phyloP scores from a whole-genome alignment of 1,139 yeast genomes.

The Sugiyamaella xylanicola region DNA sequence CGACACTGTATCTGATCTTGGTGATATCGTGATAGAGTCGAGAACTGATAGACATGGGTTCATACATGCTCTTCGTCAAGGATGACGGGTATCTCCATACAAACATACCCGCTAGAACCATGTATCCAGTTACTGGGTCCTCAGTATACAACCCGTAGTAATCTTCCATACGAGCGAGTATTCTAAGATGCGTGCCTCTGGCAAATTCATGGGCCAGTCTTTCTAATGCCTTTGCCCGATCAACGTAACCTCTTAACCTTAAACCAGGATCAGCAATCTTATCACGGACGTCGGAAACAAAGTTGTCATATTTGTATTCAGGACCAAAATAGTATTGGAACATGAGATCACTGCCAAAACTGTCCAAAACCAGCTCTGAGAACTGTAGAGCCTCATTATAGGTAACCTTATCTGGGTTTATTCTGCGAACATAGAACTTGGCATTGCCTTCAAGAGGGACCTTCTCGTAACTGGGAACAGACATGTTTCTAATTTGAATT shows the following conservation, averaged over 20 bases:
- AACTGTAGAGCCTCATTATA: slow-evolving; percentile 21
- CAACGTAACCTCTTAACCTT: slow-evolving; percentile 20
- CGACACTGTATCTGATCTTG: slow-evolving; percentile 14
- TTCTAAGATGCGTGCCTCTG: slow-evolving; percentile 15
- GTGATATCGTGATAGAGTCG: slow-evolving; percentile 14
- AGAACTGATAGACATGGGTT: slow-evolving; percentile 8
- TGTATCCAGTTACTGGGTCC: slow-evolving; percentile 14
- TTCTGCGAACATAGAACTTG: slow-evolving; percentile 9
- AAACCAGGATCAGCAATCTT: slow-evolving; percentile 20
- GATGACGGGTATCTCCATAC: slow-evolving; percentile 21
- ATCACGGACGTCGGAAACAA: slow-evolving; percentile 16
- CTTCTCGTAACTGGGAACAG: neutral
- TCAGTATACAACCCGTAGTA: slow-evolving; percentile 17
- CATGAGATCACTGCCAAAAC: slow-evolving; percentile 22
- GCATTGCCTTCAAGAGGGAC: neutral
- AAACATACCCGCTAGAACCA: slow-evolving; percentile 21
- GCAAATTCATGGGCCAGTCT: slow-evolving; percentile 22
- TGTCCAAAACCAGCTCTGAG: slow-evolving; percentile 23
- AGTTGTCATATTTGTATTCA: slow-evolving; percentile 22
- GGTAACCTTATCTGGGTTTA: slow-evolving; percentile 16
- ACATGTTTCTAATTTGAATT: neutral
- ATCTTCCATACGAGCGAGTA: slow-evolving; percentile 11
- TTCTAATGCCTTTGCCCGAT: slow-evolving; percentile 20
- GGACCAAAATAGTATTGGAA: slow-evolving; percentile 26
- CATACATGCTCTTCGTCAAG: neutral